These are phyloP conservation scores for Pseudocercospora pini-densiflorae DNA, from an alignment of 2,329 filamentous ascomycete genomes.

Conservation along the genomic window DNA sequence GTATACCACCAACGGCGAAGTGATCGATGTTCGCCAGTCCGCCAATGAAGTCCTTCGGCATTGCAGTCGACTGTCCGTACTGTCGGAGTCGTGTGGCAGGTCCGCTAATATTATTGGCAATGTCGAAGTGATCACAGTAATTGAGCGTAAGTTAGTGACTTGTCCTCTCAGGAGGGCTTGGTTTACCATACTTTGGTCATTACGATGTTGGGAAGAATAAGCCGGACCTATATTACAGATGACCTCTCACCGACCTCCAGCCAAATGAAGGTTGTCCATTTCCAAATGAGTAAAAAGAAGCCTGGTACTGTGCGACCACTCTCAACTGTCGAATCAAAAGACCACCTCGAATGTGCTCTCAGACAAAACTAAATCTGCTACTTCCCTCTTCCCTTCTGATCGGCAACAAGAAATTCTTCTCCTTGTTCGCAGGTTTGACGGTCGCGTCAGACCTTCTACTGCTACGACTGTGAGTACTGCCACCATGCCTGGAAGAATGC, in stretches of 20 bases:
- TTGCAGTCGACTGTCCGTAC: too few species aligned
- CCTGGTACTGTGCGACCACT: not conserved
- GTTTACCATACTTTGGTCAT: not conserved
- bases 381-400: slow-evolving; percentile 38
- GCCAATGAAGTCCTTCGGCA: not conserved
- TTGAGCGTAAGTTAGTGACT: too few species aligned
- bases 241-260: not conserved
- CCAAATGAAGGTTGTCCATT: too few species aligned
- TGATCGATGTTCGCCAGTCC: not conserved
- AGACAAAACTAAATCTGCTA: slow-evolving; percentile 18
- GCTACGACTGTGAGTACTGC: slow-evolving; percentile 20
- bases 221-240: not conserved
- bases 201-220: not conserved
- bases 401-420: slow-evolving; percentile 30
- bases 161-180: too few species aligned
- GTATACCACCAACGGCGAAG: not conserved
- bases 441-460: slow-evolving; percentile 31
- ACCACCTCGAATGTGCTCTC: slow-evolving; percentile 1
- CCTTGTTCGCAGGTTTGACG: slow-evolving; percentile 30
- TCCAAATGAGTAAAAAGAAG: too few species aligned
- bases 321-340: slow-evolving; percentile 8
- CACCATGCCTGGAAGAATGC: slow-evolving; percentile 18
- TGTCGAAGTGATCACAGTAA: too few species aligned
- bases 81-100: too few species aligned
- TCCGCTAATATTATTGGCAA: too few species aligned